Base-by-base conservation (phyloP, 2,329 filamentous ascomycete species). In the Fusarium aywerte region DNA sequence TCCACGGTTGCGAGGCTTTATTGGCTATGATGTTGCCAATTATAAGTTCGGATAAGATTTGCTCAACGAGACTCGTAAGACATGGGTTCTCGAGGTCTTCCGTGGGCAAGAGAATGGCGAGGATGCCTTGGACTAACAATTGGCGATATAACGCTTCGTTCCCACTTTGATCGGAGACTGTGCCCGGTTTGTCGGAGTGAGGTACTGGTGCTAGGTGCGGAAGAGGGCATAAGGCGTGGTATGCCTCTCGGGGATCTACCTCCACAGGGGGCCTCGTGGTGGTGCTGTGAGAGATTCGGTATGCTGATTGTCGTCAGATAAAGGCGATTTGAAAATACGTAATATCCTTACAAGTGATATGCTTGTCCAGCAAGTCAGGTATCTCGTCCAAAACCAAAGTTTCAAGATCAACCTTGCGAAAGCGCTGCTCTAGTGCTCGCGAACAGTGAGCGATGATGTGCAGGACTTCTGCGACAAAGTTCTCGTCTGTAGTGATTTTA, bases 391-490 rank as follows among this genome's bases (percentile, higher is more conserved):
- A 83, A 40, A 97, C 69, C 69, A 99, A 78, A 67, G 89, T 88
- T 80, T 96, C 92, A 62, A 97, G 77, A 79, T 98, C 94, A 27
- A 96, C 86, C 74, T 90, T 88, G 59, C 93, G 87, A 61, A 97
- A 80, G 71, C 96, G 87, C 81, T 97, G 91, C 80, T 98, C 96
- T 59, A 99, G 80, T 9, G 90, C 92, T 58, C 92, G 86, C 38
- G 93, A 97, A 78, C 92, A 96, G 79, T 98, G 95, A 38, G 95
- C 96, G 73, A 98, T 92, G 69, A 97, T 90, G 74, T 93, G 92
- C 53, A 98, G 85, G 58, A 97, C 86, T 80, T 97, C 94, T 70
- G 91, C 90, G 62, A 96, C 89, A 75, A 99, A 96, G 13, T 88
- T 85, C 76, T 94, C 91, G 79, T 99, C 95, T 5, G 93, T 88